Evolutionary conservation across 805 yeast genomes (phyloP), one percentile per base, ranked within the genome.

Genomic region (Wickerhamiella azyma): DNA sequence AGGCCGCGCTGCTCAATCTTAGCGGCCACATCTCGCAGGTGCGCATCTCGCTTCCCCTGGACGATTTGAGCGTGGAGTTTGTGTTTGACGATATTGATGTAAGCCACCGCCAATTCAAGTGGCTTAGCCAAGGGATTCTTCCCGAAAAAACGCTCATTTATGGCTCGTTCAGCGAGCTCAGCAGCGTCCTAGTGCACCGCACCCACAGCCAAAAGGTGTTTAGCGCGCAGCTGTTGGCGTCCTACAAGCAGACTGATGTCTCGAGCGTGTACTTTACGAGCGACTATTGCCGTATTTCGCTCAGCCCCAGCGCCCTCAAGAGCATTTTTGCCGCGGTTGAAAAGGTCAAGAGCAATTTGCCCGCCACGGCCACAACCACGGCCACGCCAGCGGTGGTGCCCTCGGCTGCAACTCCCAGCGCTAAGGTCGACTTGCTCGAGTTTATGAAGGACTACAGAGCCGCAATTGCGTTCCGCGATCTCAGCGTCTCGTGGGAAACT

Each of bases 401-500:
- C 3, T 8, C 37, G 18, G 5, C 37, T 9, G 19, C 11, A 9
- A 5, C 37, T 5, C 11, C n/a, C 11, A 7, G 24, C 13, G 5
- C 24, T 8, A 18, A 35, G 24, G 37, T 35, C 5, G 37, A 35
- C 8, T 9, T 36, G 7, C 19, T 42, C n/a, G 40, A 42, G 16
- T 9, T 26, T 6, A 14, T 49, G 28, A 32, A 18, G 9, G 26
- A 26, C 21, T 17, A 28, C 13, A 43, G 40, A 28, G 32, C 38
- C 47, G 45, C 45, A 4, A 37, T 46, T 5, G 44, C 53, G 4
- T 44, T 59, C 33, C 43, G 77, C 52, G 74, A 80, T 51, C 67
- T 82, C 49, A 81, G 94, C 50, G 49, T 81, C 29, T 94, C 95
- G 0, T 85, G 94, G 86, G 58, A 81, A 16, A 50, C 53, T n/a